phyloP scores from a whole-genome alignment of 1,139 yeast genomes.

The Kodamaea suecica region DNA sequence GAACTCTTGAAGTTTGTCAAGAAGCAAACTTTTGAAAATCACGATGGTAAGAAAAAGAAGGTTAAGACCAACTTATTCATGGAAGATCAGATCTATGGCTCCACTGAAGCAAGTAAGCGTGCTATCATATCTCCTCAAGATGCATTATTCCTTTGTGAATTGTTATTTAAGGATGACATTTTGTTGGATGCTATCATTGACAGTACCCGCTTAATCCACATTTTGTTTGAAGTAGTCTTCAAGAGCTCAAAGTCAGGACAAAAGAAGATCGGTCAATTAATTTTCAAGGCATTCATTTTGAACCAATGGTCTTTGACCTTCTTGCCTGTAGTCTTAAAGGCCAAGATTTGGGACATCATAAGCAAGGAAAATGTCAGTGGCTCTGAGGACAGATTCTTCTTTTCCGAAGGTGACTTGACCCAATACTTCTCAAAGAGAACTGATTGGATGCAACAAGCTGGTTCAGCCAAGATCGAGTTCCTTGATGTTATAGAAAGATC shows the following conservation, averaged over 20 bases:
- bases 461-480: conserved; percentile 43
- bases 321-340: conserved; percentile 34
- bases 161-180: conserved; percentile 30
- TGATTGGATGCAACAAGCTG: conserved; percentile 44
- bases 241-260: conserved; percentile 25
- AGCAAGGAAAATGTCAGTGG: conserved; percentile 22
- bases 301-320: conserved; percentile 40
- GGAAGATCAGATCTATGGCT: conserved; percentile 44
- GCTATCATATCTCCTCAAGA: conserved; percentile 69
- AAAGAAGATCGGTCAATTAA: conserved; percentile 38
- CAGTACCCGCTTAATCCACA: conserved; percentile 22
- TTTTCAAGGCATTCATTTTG: conserved; percentile 38
- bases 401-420: conserved; percentile 29
- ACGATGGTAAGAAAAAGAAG: conserved; percentile 20
- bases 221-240: conserved; percentile 31
- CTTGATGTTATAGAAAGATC: conserved; percentile 52
- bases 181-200: conserved; percentile 33
- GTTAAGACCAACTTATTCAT: conserved; percentile 27
- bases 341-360: conserved; percentile 32
- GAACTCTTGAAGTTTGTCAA: conserved; percentile 23
- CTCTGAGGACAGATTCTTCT: conserved; percentile 31
- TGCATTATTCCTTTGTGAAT: conserved; percentile 45
- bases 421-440: conserved; percentile 36
- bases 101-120: conserved; percentile 34
- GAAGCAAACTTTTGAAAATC: conserved; percentile 19